A percentile compares a stretch with the other conserved stretches of the same genome.
Evolutionary conservation across 495 filamentous ascomycete genomes (phyloP).

Genomic region (Daldinia vernicosa): DNA sequence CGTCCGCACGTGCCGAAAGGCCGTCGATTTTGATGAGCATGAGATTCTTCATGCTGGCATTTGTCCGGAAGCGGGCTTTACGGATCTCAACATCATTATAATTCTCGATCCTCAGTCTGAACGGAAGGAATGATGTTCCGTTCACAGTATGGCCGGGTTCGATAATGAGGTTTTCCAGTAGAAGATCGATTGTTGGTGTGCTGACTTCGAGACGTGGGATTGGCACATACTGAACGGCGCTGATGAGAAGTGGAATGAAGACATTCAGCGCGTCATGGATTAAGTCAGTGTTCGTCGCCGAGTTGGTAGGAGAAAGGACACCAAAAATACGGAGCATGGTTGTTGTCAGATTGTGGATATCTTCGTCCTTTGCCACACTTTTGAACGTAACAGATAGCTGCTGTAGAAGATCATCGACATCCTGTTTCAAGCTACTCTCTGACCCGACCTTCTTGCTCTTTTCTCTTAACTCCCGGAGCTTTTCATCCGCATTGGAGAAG

Average conservation of each 20-base stretch:
- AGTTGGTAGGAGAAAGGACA: conserved; percentile 67
- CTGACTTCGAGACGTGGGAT: conserved; percentile 88
- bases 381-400: conserved; percentile 74
- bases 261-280: conserved; percentile 77
- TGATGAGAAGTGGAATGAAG: conserved; percentile 80
- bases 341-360: conserved; percentile 70
- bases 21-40: conserved; percentile 81
- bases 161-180: conserved; percentile 89
- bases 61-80: conserved; percentile 77
- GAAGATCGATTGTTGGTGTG: conserved; percentile 81
- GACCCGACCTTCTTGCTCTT: conserved; percentile 70
- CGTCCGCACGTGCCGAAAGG: conserved; percentile 80
- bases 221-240: conserved; percentile 82
- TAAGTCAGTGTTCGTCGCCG: conserved; percentile 70
- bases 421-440: conserved; percentile 71
- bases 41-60: conserved; percentile 70
- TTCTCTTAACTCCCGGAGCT: conserved; percentile 73
- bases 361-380: conserved; percentile 72
- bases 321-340: conserved; percentile 70
- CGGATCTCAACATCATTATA: conserved; percentile 86
- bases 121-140: conserved; percentile 87
- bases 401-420: conserved; percentile 75
- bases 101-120: conserved; percentile 79
- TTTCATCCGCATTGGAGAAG: conserved; percentile 74
- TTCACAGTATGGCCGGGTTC: conserved; percentile 89